These are phyloP conservation scores for Athelia psychrophila DNA, from an alignment of 1,284 basidiomycete genomes.

Conservation along the genomic window DNA sequence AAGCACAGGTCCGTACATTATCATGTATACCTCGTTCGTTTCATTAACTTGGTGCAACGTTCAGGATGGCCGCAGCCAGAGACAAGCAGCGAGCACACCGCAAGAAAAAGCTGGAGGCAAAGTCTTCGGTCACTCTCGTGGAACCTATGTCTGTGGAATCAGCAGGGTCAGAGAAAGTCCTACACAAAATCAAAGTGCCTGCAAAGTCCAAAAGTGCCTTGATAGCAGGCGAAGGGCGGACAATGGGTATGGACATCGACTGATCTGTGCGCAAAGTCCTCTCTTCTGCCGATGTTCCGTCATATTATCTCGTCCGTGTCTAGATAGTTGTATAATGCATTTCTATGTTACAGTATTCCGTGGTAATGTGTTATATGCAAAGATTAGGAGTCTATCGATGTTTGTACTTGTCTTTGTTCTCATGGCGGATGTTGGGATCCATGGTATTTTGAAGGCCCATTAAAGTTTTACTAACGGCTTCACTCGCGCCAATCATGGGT, in stretches of 20 bases:
- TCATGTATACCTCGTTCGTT: not conserved
- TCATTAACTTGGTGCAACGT: slow-evolving; percentile 1
- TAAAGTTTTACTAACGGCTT: slow-evolving; percentile 93
- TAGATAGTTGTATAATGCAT: slow-evolving; percentile 3
- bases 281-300: not conserved
- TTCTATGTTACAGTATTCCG: not conserved
- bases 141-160: slow-evolving; percentile 57
- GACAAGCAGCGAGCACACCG: slow-evolving; percentile 72
- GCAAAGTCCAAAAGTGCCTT: slow-evolving; percentile 70
- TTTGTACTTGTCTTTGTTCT: slow-evolving; percentile 90
- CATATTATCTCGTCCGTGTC: not conserved
- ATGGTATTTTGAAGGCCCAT: slow-evolving; percentile 89
- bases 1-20: slow-evolving; percentile 71
- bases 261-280: slow-evolving; percentile 26
- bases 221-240: slow-evolving; percentile 70
- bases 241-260: slow-evolving; percentile 83
- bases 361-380: not conserved
- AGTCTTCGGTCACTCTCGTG: slow-evolving; percentile 67
- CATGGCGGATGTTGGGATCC: slow-evolving; percentile 75
- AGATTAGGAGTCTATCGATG: slow-evolving; percentile 41
- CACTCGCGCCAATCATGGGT: slow-evolving; percentile 95
- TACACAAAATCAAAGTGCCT: slow-evolving; percentile 81
- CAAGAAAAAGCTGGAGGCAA: slow-evolving; percentile 59
- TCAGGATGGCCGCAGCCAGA: slow-evolving; percentile 77
- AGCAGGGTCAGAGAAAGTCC: slow-evolving; percentile 45